These are phyloP conservation scores for Tagetes patula DNA, from an alignment of 129 eudicot genomes.

Conservation along the genomic window DNA sequence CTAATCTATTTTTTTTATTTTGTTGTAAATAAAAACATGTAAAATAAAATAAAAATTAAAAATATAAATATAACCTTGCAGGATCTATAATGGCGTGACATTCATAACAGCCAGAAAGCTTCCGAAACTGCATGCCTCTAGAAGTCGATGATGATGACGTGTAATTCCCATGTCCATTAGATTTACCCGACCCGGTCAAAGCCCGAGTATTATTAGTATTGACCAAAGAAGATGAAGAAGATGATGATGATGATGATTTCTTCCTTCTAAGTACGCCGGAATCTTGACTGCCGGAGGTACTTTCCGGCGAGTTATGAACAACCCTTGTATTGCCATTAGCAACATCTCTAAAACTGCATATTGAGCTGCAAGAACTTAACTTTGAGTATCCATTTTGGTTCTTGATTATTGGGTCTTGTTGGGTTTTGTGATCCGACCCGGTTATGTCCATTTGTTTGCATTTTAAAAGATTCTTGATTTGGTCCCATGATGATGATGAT, in stretches of 20 bases:
- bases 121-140: conserved; percentile 79
- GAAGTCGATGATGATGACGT: conserved; percentile 34
- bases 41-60: not conserved
- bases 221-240: not conserved
- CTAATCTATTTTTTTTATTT: not conserved
- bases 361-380: conserved; percentile 62
- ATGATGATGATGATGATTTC: conserved; percentile 10
- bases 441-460: conserved; percentile 66
- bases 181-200: conserved; percentile 48
- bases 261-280: conserved; percentile 48
- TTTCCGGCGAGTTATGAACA: conserved; percentile 82
- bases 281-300: conserved; percentile 62
- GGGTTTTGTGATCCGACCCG: conserved; percentile 41
- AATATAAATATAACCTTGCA: conserved; percentile 48
- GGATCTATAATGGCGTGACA: conserved; percentile 86
- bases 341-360: conserved; percentile 74
- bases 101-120: conserved; percentile 93
- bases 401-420: conserved; percentile 44
- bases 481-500: conserved; percentile 69
- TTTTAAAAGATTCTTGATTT: conserved; percentile 68
- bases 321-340: conserved; percentile 77
- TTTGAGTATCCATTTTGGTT: conserved; percentile 33
- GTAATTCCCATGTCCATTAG: conserved; percentile 46
- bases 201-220: conserved; percentile 37
- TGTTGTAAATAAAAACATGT: not conserved